Evolutionary conservation across 352 stramenopile genomes (phyloP), one percentile per base, ranked within the genome.

Genomic region (Pilasporangium apinafurcum): DNA sequence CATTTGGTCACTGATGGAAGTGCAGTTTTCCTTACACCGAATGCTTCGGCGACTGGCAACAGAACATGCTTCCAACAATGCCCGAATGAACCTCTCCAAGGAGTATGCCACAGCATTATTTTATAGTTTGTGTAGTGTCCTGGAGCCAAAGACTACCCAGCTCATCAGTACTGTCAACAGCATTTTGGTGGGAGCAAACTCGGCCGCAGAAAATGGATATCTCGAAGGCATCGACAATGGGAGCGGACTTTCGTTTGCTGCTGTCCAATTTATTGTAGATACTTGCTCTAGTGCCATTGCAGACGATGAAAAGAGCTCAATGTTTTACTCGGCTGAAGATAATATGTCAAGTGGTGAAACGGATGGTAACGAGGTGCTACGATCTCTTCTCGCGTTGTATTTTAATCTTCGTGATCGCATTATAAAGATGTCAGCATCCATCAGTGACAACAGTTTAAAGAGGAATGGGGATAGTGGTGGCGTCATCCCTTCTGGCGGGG

Each of bases 1-100:
- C 0, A 26, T 79, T 25, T 83, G 69, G 69, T 60, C 53, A 16
- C 53, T 83, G 27, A 59, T 83, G 34, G 69, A 83, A 53, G 51
- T 77, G 24, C 63, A 77, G 37, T 75, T 83, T n/a, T 67, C 53
- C 32, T 50, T 83, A 20, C 53, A 80, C 31, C 65, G 69, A 9
- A 56, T 83, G 51, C 21, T 75, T 14, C 63, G 64, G 10, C 79
- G 70, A 36, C 18, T 73, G 32, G 22, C 52, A 29, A 36, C 34
- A 14, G n/a, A 25, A 5, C 43, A 51, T 12, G 55, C 54, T 7
- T n/a, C 20, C 25, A 12, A 41, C 66, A 21, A 61, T 64, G 37
- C 54, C 51, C 14, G 48, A n/a, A n/a, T 56, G 17, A 63, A 44
- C 9, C 37, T 75, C 2, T 65, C 66, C 10, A 75, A 78, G 35